phyloP scores from a whole-genome alignment of 2,329 filamentous ascomycete species.

The Cladosporium sp. region DNA sequence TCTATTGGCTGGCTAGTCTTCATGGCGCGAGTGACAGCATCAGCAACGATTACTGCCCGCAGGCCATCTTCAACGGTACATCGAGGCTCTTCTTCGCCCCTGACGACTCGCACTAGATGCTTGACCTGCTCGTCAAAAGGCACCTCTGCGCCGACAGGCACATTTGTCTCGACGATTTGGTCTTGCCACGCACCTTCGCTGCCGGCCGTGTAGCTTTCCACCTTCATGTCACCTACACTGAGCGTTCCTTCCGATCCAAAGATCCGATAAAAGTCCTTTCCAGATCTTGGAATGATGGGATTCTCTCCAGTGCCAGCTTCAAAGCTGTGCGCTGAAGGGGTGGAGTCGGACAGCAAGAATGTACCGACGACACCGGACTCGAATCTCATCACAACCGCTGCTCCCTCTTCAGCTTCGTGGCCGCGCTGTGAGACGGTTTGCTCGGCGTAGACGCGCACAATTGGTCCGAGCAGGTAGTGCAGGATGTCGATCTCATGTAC shows the following conservation, averaged over 20 bases:
- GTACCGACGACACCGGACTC: slow-evolving; percentile 53
- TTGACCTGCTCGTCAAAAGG: slow-evolving; percentile 52
- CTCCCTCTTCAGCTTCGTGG: slow-evolving; percentile 54
- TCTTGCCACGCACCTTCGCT: slow-evolving; percentile 42
- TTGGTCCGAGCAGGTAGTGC: slow-evolving; percentile 53
- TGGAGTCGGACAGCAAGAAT: slow-evolving; percentile 53
- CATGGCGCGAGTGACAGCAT: slow-evolving; percentile 48
- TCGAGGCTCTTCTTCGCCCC: slow-evolving; percentile 38
- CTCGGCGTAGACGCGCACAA: slow-evolving; percentile 50
- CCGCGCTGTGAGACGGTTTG: slow-evolving; percentile 41
- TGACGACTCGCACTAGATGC: slow-evolving; percentile 50
- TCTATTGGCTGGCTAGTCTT: slow-evolving; percentile 26
- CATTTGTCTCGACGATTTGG: slow-evolving; percentile 31
- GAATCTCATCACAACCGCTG: slow-evolving; percentile 51
- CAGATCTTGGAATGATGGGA: slow-evolving; percentile 44
- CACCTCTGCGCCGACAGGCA: slow-evolving; percentile 31
- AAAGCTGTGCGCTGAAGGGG: slow-evolving; percentile 51
- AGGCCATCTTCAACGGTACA: slow-evolving; percentile 50
- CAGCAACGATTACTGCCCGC: slow-evolving; percentile 49
- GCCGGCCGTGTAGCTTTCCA: slow-evolving; percentile 42
- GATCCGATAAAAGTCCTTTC: slow-evolving; percentile 50
- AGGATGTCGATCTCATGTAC: slow-evolving; percentile 59
- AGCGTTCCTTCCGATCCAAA: slow-evolving; percentile 50
- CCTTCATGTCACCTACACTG: slow-evolving; percentile 52
- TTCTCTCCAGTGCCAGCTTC: slow-evolving; percentile 58